Conservation (phyloP, 208 protist genomes). For the Leishmania major region DNA sequence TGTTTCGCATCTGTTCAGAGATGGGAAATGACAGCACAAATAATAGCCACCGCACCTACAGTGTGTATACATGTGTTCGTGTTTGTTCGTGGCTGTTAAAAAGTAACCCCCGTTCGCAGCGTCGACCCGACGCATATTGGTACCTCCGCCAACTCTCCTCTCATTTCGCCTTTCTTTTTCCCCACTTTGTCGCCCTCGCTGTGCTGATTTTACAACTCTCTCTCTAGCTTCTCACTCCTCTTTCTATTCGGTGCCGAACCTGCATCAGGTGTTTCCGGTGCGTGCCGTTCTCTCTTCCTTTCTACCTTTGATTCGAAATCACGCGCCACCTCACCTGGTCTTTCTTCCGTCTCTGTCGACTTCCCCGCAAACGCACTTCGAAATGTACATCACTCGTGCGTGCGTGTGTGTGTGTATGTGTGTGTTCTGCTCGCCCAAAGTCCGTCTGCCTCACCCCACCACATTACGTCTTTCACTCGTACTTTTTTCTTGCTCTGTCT, state of each 20-base stretch:
- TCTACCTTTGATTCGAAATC: not conserved
- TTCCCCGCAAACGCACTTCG: not conserved
- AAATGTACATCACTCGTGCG: not conserved
- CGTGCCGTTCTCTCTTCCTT: not conserved
- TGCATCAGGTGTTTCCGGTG: not conserved
- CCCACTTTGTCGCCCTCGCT: not conserved
- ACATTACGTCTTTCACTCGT: not conserved
- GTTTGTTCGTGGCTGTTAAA: not conserved
- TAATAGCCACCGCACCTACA: not conserved
- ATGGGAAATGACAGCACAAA: not conserved
- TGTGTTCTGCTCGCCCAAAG: not conserved
- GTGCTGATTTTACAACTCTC: not conserved
- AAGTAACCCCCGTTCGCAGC: not conserved
- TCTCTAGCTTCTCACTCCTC: not conserved
- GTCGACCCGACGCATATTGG: not conserved
- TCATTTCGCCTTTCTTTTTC: slow-evolving; percentile 1
- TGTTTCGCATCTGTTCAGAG: not conserved
- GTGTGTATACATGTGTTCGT: not conserved
- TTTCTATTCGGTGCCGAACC: not conserved
- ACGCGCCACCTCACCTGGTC: not conserved
- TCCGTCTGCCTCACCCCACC: not conserved
- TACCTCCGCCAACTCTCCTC: slow-evolving; percentile 4
- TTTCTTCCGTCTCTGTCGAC: not conserved
- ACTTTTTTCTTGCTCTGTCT: not conserved
- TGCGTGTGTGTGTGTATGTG: not conserved